Percentiles rank a stretch among this genome's conserved stretches.
phyloP scores from a whole-genome alignment of 2,329 filamentous ascomycete species.

The Epicoccum sorghinum region DNA sequence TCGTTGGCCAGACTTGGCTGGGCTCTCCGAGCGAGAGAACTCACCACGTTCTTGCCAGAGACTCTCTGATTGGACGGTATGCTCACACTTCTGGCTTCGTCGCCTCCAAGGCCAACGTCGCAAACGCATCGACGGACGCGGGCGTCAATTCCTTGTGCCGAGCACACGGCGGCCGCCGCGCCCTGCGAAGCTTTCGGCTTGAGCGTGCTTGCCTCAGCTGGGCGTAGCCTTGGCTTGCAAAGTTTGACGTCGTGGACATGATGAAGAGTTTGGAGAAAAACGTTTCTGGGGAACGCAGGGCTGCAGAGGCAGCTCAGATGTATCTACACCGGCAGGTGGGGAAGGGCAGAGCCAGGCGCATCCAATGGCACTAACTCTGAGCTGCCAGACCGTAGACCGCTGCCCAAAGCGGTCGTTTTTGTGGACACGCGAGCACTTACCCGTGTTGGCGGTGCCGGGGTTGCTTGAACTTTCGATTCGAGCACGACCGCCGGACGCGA shows the following conservation, averaged over 20 bases:
- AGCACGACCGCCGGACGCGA: conserved; percentile 24
- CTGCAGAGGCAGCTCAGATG: conserved; percentile 1
- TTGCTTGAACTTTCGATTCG: conserved; percentile 16
- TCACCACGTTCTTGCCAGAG: conserved; percentile 8
- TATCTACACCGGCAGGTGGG: conserved; percentile 6
- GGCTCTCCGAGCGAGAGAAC: conserved; percentile 16
- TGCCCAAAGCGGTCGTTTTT: conserved; percentile 4
- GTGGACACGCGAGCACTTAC: conserved; percentile 12
- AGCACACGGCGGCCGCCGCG: conserved; percentile 5
- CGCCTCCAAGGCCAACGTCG: conserved; percentile 6
- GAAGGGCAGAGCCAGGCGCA: conserved; percentile 1
- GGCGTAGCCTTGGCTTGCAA: conserved; percentile 13
- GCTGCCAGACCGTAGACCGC: conserved; percentile 10
- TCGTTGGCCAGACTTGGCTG: conserved; percentile 14
- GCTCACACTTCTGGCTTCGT: conserved; percentile 4
- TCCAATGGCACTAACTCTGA: conserved; percentile 1
- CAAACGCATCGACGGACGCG: conserved; percentile 5
- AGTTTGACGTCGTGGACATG: neutral
- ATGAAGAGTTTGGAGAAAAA: neutral
- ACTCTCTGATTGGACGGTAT: conserved; percentile 3
- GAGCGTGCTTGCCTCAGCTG: conserved; percentile 15
- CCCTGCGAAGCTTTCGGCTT: conserved; percentile 19
- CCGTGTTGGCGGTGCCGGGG: conserved; percentile 9
- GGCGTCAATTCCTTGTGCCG: neutral
- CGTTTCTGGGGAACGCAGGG: conserved; percentile 16